A percentile compares a stretch with the other conserved stretches of the same genome.
Evolutionary conservation across 495 filamentous ascomycete species (phyloP).

Genomic region (Penicillium arizonense): DNA sequence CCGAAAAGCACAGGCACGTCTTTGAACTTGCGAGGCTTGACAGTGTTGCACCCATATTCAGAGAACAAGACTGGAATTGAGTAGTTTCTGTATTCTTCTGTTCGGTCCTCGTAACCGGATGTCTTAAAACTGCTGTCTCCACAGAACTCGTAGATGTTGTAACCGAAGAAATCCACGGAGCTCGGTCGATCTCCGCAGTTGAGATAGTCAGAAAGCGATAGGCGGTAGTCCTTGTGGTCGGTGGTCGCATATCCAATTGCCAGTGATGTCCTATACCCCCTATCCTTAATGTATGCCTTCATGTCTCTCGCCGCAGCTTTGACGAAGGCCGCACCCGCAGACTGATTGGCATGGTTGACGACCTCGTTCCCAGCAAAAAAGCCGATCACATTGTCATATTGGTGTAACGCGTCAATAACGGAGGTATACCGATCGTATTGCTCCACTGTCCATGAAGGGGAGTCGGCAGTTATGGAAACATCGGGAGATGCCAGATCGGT

Average conservation of each 20-base stretch:
- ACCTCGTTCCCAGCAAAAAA: conserved; percentile 98
- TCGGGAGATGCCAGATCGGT: conserved; percentile 79
- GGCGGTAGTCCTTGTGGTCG: conserved; percentile 76
- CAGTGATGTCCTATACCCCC: conserved; percentile 67
- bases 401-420: conserved; percentile 73
- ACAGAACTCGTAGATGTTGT: conserved; percentile 98
- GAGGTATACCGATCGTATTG: conserved; percentile 74
- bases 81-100: conserved; percentile 78
- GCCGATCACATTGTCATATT: conserved; percentile 82
- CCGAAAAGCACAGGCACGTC: conserved; percentile 82
- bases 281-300: conserved; percentile 81
- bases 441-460: conserved; percentile 70
- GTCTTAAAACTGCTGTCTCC: conserved; percentile 65
- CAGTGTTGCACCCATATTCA: conserved; percentile 91
- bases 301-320: conserved; percentile 93
- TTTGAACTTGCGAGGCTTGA: conserved; percentile 72
- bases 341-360: conserved; percentile 69
- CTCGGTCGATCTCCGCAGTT: conserved; percentile 69
- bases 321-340: conserved; percentile 82
- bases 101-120: conserved; percentile 76
- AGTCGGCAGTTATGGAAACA: conserved; percentile 79
- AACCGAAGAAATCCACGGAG: conserved; percentile 92
- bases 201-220: conserved; percentile 79
- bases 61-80: conserved; percentile 92
- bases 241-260: conserved; percentile 92